Conservation (phyloP, 805 yeast species). For the Clavispora santaluciae region DNA sequence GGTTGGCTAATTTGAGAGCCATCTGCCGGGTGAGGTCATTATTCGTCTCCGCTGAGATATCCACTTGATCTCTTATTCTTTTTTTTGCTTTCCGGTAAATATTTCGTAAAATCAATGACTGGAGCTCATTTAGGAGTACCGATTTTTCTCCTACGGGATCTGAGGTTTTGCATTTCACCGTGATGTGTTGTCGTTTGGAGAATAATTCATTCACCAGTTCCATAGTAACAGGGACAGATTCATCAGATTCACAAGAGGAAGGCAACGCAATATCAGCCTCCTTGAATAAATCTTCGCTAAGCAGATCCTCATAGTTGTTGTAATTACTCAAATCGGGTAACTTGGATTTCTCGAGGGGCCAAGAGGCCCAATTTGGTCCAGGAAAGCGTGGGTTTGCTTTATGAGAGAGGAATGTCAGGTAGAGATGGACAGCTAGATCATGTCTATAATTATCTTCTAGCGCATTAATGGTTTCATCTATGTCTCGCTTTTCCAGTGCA, state of each 20-base stretch:
- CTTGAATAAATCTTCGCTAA: background rate
- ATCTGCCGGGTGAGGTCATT: constrained; percentile 5
- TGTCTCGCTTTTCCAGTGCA: background rate
- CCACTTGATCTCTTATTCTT: background rate
- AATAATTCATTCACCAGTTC: background rate
- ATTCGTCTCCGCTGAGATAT: background rate
- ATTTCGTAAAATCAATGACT: constrained; percentile 4
- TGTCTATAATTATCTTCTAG: constrained; percentile 47
- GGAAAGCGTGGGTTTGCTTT: constrained; percentile 35
- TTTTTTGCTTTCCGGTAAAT: background rate
- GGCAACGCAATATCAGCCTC: no score
- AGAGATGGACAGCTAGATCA: constrained; percentile 64
- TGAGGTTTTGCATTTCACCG: background rate
- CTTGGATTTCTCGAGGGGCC: constrained; percentile 48
- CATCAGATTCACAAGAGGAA: background rate
- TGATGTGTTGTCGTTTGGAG: background rate
- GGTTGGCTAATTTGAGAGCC: constrained; percentile 12
- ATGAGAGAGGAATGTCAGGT: constrained; percentile 47
- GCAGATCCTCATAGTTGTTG: background rate
- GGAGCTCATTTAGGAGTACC: constrained; percentile 15
- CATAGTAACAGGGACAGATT: background rate
- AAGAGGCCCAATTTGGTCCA: constrained; percentile 43
- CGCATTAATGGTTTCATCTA: constrained; percentile 10
- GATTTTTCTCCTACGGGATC: background rate
- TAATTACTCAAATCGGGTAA: background rate